phyloP scores from a whole-genome alignment of 2,329 filamentous ascomycete genomes.

The Sporothrix protearum region DNA sequence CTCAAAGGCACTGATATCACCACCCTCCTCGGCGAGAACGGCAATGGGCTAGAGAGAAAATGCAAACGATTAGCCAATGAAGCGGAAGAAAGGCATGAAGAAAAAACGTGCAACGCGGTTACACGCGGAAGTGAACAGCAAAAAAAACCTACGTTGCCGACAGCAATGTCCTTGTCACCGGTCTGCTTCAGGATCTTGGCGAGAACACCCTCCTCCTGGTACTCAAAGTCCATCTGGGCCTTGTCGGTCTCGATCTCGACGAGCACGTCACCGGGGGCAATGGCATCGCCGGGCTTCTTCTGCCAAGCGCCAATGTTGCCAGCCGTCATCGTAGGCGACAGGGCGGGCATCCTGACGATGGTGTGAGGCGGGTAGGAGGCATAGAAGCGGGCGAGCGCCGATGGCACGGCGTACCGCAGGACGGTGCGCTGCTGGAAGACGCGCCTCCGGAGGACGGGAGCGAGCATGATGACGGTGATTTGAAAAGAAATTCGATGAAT shows the following conservation, averaged over 20 bases:
- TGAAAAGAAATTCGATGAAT: conserved; percentile 22
- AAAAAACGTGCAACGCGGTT: neutral
- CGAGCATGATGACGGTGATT: conserved; percentile 51
- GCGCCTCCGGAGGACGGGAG: conserved; percentile 61
- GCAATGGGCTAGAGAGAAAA: conserved; percentile 72
- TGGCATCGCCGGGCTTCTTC: conserved; percentile 87
- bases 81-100: neutral
- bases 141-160: conserved; percentile 76
- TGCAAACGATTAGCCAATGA: conserved; percentile 12
- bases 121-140: neutral
- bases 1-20: conserved; percentile 83
- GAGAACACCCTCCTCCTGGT: conserved; percentile 81
- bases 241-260: conserved; percentile 94
- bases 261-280: conserved; percentile 87
- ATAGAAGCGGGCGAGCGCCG: conserved; percentile 60
- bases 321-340: conserved; percentile 95
- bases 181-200: conserved; percentile 89
- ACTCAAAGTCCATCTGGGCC: conserved; percentile 91
- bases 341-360: conserved; percentile 93
- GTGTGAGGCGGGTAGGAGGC: conserved; percentile 92
- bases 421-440: conserved; percentile 51
- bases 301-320: conserved; percentile 98
- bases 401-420: conserved; percentile 50
- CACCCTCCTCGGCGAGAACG: conserved; percentile 86
- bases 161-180: conserved; percentile 88